These are phyloP conservation scores for Penicillium sp. DNA, from an alignment of 2,329 filamentous ascomycete genomes.

Conservation along the genomic window DNA sequence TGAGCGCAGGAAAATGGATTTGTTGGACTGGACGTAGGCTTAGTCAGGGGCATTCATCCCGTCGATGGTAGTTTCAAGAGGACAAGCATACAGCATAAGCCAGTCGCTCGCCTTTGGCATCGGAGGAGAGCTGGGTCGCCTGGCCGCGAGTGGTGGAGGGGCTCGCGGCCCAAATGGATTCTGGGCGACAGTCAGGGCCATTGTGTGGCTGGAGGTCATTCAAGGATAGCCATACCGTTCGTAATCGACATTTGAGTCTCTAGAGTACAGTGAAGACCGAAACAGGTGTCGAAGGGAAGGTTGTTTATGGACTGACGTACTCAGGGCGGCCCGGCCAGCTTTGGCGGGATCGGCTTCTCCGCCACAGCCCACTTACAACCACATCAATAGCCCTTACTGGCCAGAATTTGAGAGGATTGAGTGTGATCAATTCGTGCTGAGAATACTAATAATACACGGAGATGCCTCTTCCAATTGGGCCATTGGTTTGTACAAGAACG, in stretches of 20 bases:
- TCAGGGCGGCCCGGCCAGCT: slow-evolving; percentile 4
- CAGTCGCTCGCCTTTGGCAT: slow-evolving; percentile 84
- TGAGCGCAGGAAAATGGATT: slow-evolving; percentile 91
- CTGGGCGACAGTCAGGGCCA: slow-evolving; percentile 36
- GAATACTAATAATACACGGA: slow-evolving; percentile 23
- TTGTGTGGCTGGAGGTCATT: background rate
- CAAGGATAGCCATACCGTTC: slow-evolving; percentile 32
- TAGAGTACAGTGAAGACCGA: slow-evolving; percentile 5
- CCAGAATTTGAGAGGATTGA: too few relatives aligned
- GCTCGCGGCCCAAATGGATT: slow-evolving; percentile 74
- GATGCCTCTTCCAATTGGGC: slow-evolving; percentile 6
- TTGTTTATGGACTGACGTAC: slow-evolving; percentile 22
- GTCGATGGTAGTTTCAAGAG: background rate
- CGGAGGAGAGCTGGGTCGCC: slow-evolving; percentile 80
- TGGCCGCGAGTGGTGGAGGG: slow-evolving; percentile 79
- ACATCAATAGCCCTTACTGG: too few relatives aligned
- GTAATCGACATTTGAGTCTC: slow-evolving; percentile 40
- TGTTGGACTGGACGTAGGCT: slow-evolving; percentile 65
- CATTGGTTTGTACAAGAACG: slow-evolving; percentile 17
- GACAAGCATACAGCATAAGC: slow-evolving; percentile 71
- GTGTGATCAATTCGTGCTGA: slow-evolving; percentile 17
- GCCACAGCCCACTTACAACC: background rate
- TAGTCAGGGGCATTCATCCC: background rate
- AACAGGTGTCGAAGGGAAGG: slow-evolving; percentile 5
- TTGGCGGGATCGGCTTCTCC: slow-evolving; percentile 2